These are phyloP conservation scores for Trametes polyzona DNA, from an alignment of 1,284 basidiomycete genomes.

Conservation along the genomic window DNA sequence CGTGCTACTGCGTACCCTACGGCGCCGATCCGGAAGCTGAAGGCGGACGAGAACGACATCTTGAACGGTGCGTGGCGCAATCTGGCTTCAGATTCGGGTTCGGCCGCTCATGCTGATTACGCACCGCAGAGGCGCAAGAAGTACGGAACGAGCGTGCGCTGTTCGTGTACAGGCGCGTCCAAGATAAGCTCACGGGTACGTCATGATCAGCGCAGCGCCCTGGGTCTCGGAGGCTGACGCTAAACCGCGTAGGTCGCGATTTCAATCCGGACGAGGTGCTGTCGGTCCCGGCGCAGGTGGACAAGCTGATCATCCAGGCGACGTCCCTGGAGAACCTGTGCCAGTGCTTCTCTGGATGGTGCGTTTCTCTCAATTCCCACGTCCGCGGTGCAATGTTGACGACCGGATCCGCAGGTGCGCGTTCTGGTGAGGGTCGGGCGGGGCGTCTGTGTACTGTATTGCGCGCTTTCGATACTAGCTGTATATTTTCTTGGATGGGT, in stretches of 20 bases:
- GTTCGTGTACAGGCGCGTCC: slow-evolving; percentile 90
- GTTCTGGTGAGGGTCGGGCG: slow-evolving; percentile 40
- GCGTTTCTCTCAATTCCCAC: slow-evolving; percentile 24
- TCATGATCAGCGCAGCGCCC: slow-evolving; percentile 13
- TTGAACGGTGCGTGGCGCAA: slow-evolving; percentile 64
- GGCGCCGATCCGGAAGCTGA: slow-evolving; percentile 72
- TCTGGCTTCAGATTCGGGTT: slow-evolving; percentile 3
- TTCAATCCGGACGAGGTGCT: slow-evolving; percentile 85
- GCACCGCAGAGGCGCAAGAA: slow-evolving; percentile 69
- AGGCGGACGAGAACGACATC: slow-evolving; percentile 83
- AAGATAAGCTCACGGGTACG: slow-evolving; percentile 89
- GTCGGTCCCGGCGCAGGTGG: slow-evolving; percentile 80
- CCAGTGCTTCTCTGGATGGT: slow-evolving; percentile 97
- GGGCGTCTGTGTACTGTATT: slow-evolving; percentile 6
- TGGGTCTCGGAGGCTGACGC: slow-evolving; percentile 4
- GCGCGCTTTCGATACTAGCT: slow-evolving; percentile 22
- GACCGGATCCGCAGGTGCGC: slow-evolving; percentile 39
- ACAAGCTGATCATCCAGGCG: slow-evolving; percentile 89
- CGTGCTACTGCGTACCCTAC: slow-evolving; percentile 74
- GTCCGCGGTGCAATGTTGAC: neutral
- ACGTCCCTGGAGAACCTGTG: slow-evolving; percentile 93
- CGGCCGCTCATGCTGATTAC: slow-evolving; percentile 12
- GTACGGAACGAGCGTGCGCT: slow-evolving; percentile 89
- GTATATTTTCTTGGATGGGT: slow-evolving; percentile 17
- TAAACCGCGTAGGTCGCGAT: slow-evolving; percentile 67